These are phyloP conservation scores for Fragaria iinumae DNA, from an alignment of 306 rosid genomes.

Conservation along the genomic window DNA sequence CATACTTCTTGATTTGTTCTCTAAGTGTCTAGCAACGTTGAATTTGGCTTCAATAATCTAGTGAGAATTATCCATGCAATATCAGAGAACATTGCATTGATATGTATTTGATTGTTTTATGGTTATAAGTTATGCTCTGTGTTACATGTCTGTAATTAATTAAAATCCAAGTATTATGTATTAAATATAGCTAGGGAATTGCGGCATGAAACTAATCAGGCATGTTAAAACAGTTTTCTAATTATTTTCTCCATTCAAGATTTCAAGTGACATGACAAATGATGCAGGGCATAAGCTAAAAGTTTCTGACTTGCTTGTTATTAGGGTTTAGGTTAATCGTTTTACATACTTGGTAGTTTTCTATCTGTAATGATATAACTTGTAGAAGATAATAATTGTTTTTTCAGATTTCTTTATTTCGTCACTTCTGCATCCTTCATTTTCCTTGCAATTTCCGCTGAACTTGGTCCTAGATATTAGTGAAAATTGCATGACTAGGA, in stretches of 20 bases:
- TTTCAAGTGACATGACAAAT: not conserved
- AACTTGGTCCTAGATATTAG: not conserved
- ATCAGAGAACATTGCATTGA: conserved; percentile 1
- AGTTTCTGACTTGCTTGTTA: not conserved
- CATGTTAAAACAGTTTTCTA: not conserved
- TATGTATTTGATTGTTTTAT: not conserved
- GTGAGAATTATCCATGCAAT: conserved; percentile 7
- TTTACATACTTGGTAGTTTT: not conserved
- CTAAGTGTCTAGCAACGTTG: conserved; percentile 2
- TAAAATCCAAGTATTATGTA: not conserved
- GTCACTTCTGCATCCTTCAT: not conserved
- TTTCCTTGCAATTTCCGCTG: not conserved
- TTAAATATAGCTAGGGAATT: not conserved
- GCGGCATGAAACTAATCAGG: not conserved
- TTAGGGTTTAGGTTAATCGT: not conserved
- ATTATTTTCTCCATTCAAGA: not conserved
- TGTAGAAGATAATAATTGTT: not conserved
- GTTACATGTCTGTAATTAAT: not conserved
- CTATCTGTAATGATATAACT: conserved; percentile 8
- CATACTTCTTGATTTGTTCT: conserved; percentile 20
- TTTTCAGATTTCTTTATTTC: not conserved
- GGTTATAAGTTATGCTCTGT: not conserved
- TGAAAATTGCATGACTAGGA: not conserved
- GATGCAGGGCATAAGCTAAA: not conserved
- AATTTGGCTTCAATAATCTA: conserved; percentile 14